Evolutionary conservation across 192 early-diverging fungal species (phyloP).

Genomic region (Backusella westeae): DNA sequence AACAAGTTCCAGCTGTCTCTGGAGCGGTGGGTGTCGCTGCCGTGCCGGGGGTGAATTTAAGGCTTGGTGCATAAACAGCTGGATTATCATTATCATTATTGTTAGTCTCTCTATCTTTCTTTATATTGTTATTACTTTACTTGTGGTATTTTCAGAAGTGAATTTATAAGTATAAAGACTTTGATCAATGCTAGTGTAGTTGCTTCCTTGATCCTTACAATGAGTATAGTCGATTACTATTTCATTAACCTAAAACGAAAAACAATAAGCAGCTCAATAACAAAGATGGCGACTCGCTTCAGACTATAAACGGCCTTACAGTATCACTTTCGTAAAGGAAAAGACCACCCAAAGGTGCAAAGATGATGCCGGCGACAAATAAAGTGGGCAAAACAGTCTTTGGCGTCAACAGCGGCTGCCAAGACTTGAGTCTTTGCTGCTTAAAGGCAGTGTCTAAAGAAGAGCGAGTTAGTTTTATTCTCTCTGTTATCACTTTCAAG

Average conservation of each 20-base stretch:
- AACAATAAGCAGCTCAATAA: not conserved
- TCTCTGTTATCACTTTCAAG: not conserved
- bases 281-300: not conserved
- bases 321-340: constrained; percentile 85
- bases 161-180: constrained; percentile 33
- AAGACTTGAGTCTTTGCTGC: constrained; percentile 98
- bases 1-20: constrained; percentile 46
- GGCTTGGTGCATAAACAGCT: constrained; percentile 24
- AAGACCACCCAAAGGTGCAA: constrained; percentile 93
- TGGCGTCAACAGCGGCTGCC: constrained; percentile 98
- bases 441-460: constrained; percentile 92
- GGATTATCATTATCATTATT: not conserved
- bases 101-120: not conserved
- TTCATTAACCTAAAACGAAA: constrained; percentile 66
- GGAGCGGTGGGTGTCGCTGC: not conserved
- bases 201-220: constrained; percentile 50
- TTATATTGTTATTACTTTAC: constrained; percentile 11
- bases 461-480: not conserved
- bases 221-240: constrained; percentile 92
- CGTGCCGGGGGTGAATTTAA: constrained; percentile 3
- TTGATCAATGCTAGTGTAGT: not conserved
- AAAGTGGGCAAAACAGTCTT: constrained; percentile 97
- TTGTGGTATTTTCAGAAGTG: constrained; percentile 35
- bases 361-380: constrained; percentile 90
- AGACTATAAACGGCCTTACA: constrained; percentile 40